These are phyloP conservation scores for Lentinula edodes DNA, from an alignment of 768 basidiomycete species.

Conservation along the genomic window DNA sequence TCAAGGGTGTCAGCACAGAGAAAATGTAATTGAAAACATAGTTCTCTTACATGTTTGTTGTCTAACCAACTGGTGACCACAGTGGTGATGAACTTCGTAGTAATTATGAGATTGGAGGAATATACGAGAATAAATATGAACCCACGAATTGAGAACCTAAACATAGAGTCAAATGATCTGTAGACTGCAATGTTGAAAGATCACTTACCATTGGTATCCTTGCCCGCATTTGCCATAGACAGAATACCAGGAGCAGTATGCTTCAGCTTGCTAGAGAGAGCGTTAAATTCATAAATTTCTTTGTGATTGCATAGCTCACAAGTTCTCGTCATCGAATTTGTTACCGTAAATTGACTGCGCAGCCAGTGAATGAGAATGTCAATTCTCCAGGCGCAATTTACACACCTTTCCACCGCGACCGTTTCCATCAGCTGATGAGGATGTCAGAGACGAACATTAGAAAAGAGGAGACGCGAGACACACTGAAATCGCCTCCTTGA, in stretches of 20 bases:
- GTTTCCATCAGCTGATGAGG: slow-evolving; percentile 63
- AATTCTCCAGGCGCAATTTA: slow-evolving; percentile 7
- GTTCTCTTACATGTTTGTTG: slow-evolving; percentile 63
- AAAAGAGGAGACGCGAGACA: slow-evolving; percentile 22
- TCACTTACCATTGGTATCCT: slow-evolving; percentile 81
- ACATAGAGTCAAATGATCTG: not conserved
- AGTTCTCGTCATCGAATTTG: slow-evolving; percentile 93
- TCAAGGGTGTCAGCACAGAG: not conserved
- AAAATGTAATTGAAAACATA: not conserved
- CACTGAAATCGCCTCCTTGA: slow-evolving; percentile 98
- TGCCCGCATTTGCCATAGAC: slow-evolving; percentile 93
- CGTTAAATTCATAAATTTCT: not conserved
- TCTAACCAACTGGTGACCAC: slow-evolving; percentile 86
- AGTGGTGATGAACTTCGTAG: slow-evolving; percentile 84
- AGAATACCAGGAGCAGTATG: slow-evolving; percentile 85
- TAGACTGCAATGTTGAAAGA: not conserved
- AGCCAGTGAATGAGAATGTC: not conserved
- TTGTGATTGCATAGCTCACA: slow-evolving; percentile 41
- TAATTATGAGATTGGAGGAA: not conserved
- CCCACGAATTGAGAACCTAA: slow-evolving; percentile 84
- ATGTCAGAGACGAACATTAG: not conserved
- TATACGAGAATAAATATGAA: not conserved
- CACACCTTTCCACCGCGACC: slow-evolving; percentile 86
- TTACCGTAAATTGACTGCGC: slow-evolving; percentile 83
- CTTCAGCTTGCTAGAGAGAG: slow-evolving; percentile 73